Evolutionary conservation across 176 grass and related monocot species (phyloP), one percentile per base, ranked within the genome.

Genomic region (Oryza brachyantha): DNA sequence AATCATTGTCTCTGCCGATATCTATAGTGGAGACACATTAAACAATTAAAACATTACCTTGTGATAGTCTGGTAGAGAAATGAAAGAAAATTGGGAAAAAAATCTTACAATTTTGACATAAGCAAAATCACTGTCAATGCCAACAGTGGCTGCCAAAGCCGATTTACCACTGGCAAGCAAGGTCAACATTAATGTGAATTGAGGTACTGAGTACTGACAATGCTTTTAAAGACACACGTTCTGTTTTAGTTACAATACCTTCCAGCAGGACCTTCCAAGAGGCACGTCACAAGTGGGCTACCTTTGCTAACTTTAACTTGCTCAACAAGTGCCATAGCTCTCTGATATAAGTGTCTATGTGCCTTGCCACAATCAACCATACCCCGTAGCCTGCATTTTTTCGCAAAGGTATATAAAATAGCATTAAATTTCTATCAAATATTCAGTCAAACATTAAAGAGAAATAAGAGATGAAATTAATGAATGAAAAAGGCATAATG

Each of bases 1-100:
- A 81, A 91, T 89, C 94, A 97, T 97, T 72, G 94, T 97, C 79
- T 97, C 91, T 78, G 91, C 88, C 26, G 94, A 97, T 89, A 93
- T 93, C 94, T 97, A 35, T 70, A 31, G 32, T 76, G 21, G 81
- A 83, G 76, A 81, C 14, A 36, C 57, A 35, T 57, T 80, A 48
- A 68, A 40, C 62, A 46, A 14, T 37, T 40, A 3, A 75, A 17
- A 10, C n/a, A 2, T 61, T 61, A 63, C 22, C 29, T 66, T 35
- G 13, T 7, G 13, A 50, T 41, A 70, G 22, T 35, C 9, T 10
- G 13, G 40, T 41, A 70, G 22, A 75, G 22, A 26, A 26, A 35
- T 26, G 45, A 19, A 61, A 36, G 72, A 80, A 77, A 67, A 57
- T 34, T 10, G 26, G 27, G 35, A 42, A 62, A 55, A 70, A 77